Evolutionary conservation across 1,284 basidiomycete species (phyloP), one percentile per base, ranked within the genome.

Genomic region (Amylostereum areolatum): DNA sequence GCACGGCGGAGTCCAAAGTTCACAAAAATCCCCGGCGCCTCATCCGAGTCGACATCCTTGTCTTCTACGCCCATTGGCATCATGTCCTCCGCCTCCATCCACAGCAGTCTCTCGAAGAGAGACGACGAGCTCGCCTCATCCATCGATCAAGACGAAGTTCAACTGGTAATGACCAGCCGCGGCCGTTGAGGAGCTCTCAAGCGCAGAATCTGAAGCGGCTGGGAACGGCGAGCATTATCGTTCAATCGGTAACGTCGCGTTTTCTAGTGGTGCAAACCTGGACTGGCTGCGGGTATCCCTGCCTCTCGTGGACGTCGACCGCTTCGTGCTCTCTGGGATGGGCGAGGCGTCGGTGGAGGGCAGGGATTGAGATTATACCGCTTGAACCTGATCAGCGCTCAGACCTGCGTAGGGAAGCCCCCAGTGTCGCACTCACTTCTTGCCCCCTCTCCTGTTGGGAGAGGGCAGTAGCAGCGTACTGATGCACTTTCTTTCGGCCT

Each of bases 351-450:
- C 57, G 43, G 10, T 27, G 33, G 50, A 49, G 52, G 58, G 58
- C 69, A 66, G 68, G 78, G 85, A 71, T 91, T 92, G 89, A 92
- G 90, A 92, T 86, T 55, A 91, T 80, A 92, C 89, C 89, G 89
- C 84, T 81, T 70, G 87, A 90, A 92, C 89, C 87, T 92, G 90
- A 89, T 79, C 86, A 90, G 89, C 78, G 85, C 81, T 89, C 80
- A 91, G 76, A 89, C 88, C 87, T 90, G 90, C 89, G 89, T 88
- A 91, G 89, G 89, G 89, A 90, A 89, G 85, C 84, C 85, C 77
- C 74, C 79, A 75, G 75, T 79, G 78, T 85, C 77, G 71, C 78
- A 73, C 68, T 72, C 67, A 66, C 59, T 60, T 64, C 61, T 64
- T 55, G 51, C 55, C 52, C 63, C 60, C 67, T 58, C 69, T 67